Evolutionary conservation across 108 stramenopile genomes (phyloP).

Genomic region (Conticribra guillardii): DNA sequence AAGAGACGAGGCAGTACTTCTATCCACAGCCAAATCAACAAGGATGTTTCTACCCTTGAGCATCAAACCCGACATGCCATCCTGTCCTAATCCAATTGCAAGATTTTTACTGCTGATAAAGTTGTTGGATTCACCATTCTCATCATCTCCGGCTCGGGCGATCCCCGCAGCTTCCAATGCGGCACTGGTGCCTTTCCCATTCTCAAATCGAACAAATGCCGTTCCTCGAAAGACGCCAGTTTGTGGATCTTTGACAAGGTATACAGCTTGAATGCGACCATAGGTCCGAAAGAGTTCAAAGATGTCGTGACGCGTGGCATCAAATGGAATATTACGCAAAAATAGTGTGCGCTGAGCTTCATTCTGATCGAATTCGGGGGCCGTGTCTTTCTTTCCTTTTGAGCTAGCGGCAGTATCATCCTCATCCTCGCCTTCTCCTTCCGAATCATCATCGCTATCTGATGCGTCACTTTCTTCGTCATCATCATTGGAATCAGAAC

Average conservation of each 20-base stretch:
- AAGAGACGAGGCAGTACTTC: slow-evolving; percentile 77
- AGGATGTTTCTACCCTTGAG: slow-evolving; percentile 68
- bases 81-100: slow-evolving; percentile 36
- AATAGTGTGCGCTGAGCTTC: slow-evolving; percentile 80
- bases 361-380: slow-evolving; percentile 29
- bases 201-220: slow-evolving; percentile 88
- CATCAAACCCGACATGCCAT: slow-evolving; percentile 42
- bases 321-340: slow-evolving; percentile 96
- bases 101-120: slow-evolving; percentile 45
- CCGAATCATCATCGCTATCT: slow-evolving; percentile 33
- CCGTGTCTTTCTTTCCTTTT: slow-evolving; percentile 38
- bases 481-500: slow-evolving; percentile 33
- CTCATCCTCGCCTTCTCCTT: slow-evolving; percentile 46
- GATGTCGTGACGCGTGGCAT: slow-evolving; percentile 87
- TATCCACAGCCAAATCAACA: slow-evolving; percentile 81
- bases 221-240: slow-evolving; percentile 85
- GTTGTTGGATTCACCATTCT: slow-evolving; percentile 8
- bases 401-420: slow-evolving; percentile 29
- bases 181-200: slow-evolving; percentile 13
- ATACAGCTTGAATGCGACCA: slow-evolving; percentile 85
- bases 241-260: slow-evolving; percentile 88
- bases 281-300: slow-evolving; percentile 80
- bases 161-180: slow-evolving; percentile 45
- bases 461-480: slow-evolving; percentile 35
- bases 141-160: slow-evolving; percentile 5